Conservation (phyloP, 306 rosid genomes). For the Calophaca sinica region DNA sequence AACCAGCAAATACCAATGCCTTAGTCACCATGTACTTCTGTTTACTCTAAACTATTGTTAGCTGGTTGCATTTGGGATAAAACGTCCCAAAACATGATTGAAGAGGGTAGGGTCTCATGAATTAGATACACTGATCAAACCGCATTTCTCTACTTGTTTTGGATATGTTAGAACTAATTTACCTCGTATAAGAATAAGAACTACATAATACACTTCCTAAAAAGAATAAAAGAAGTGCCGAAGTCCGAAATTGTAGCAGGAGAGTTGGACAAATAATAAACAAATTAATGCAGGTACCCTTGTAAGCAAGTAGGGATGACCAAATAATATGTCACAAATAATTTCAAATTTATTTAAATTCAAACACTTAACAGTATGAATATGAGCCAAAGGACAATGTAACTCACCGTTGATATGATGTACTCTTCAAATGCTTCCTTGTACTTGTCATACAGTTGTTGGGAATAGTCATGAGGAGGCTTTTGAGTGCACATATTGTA, state of each 20-base stretch:
- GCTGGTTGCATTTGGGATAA: constrained; percentile 37
- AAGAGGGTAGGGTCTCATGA: background rate
- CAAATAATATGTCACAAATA: background rate
- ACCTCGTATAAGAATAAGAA: constrained; percentile 29
- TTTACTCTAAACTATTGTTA: background rate
- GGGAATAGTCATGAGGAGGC: constrained; percentile 81
- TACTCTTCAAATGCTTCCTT: constrained; percentile 70
- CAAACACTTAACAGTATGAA: background rate
- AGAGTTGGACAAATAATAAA: background rate
- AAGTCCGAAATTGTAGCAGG: background rate
- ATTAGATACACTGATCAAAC: constrained; percentile 19
- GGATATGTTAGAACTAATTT: background rate
- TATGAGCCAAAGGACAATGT: constrained; percentile 15
- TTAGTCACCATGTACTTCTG: background rate
- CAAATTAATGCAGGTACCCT: background rate
- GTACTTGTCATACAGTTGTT: constrained; percentile 75
- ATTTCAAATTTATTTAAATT: constrained; percentile 19
- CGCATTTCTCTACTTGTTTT: background rate
- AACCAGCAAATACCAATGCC: background rate
- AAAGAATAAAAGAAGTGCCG: background rate
- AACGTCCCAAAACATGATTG: constrained; percentile 23
- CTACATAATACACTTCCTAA: background rate
- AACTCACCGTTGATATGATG: constrained; percentile 58
- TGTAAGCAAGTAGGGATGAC: background rate
- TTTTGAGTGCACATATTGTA: constrained; percentile 85